A percentile compares a stretch with the other conserved stretches of the same genome.
Evolutionary conservation across 176 grass and related monocot genomes (phyloP).

Genomic region (Pontederia paniculata): DNA sequence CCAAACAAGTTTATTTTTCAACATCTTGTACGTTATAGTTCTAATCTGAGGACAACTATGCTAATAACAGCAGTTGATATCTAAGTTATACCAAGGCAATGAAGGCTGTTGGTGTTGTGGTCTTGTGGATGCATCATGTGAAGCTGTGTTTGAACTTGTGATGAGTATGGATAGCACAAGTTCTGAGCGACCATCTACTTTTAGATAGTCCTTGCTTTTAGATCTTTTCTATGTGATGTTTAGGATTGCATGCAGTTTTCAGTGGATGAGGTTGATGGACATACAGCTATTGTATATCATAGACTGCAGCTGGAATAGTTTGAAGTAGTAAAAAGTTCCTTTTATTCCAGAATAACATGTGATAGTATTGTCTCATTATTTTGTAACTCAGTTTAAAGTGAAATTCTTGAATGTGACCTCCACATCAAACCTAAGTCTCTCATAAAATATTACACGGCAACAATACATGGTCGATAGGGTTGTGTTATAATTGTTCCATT

Average conservation of each 20-base stretch:
- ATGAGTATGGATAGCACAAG: slow-evolving; percentile 97
- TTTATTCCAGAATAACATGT: neutral
- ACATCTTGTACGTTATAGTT: slow-evolving; percentile 43
- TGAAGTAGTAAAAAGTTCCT: slow-evolving; percentile 41
- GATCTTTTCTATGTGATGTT: slow-evolving; percentile 24
- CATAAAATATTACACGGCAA: too few species aligned
- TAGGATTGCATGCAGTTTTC: slow-evolving; percentile 98
- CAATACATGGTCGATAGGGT: too few species aligned
- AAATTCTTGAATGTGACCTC: too few species aligned
- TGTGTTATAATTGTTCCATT: too few species aligned
- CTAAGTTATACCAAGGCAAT: slow-evolving; percentile 71
- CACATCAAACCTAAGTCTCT: too few species aligned
- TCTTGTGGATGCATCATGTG: slow-evolving; percentile 81
- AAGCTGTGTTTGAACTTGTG: slow-evolving; percentile 87
- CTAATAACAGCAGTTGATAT: neutral
- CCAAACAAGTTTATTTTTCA: too few species aligned
- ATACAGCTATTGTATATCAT: slow-evolving; percentile 85
- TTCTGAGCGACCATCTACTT: slow-evolving; percentile 60
- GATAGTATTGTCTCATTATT: neutral
- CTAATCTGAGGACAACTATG: slow-evolving; percentile 8
- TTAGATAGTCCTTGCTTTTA: neutral
- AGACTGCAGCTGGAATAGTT: slow-evolving; percentile 77
- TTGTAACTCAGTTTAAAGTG: neutral
- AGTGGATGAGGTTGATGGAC: slow-evolving; percentile 94
- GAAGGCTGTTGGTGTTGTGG: slow-evolving; percentile 86